Evolutionary conservation across 2,329 filamentous ascomycete genomes (phyloP).

Genomic region (Magnaporthiopsis incrustans): DNA sequence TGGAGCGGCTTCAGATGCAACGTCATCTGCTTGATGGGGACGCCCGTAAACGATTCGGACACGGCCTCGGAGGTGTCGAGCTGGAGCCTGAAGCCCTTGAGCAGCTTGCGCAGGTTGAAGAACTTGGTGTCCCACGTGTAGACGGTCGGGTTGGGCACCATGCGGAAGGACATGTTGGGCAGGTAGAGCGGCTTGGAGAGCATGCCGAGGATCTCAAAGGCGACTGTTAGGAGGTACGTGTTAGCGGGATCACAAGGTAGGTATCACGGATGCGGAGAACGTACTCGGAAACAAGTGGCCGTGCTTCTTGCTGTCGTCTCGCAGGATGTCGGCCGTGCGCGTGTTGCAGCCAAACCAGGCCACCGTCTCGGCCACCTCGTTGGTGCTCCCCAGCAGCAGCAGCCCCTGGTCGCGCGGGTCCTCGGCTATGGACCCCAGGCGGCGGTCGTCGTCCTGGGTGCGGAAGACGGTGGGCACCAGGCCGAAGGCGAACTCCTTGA

Average conservation of each 20-base stretch:
- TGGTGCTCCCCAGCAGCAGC: slow-evolving; percentile 39
- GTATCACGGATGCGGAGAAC: slow-evolving; percentile 8
- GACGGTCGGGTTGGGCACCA: slow-evolving; percentile 48
- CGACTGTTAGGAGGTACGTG: slow-evolving; percentile 35
- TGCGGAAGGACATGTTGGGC: slow-evolving; percentile 39
- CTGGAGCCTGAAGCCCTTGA: slow-evolving; percentile 28
- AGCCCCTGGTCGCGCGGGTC: slow-evolving; percentile 33
- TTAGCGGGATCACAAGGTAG: not conserved
- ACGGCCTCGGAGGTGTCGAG: slow-evolving; percentile 17
- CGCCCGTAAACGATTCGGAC: not conserved
- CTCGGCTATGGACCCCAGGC: slow-evolving; percentile 28
- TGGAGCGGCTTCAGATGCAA: slow-evolving; percentile 11
- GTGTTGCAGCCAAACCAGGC: slow-evolving; percentile 46
- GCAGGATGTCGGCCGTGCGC: slow-evolving; percentile 38
- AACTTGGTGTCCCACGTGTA: slow-evolving; percentile 45
- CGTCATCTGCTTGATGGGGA: not conserved
- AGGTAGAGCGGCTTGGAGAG: slow-evolving; percentile 42
- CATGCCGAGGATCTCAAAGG: slow-evolving; percentile 54
- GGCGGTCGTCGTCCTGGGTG: slow-evolving; percentile 26
- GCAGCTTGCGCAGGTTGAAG: slow-evolving; percentile 33
- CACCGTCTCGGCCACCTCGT: slow-evolving; percentile 44
- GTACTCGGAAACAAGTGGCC: slow-evolving; percentile 43
- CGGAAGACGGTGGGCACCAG: slow-evolving; percentile 40
- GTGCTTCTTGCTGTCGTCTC: slow-evolving; percentile 28
- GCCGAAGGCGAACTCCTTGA: slow-evolving; percentile 50